Base-by-base conservation (phyloP, 1,139 yeast species). In the Geotrichum cucujoidarum region DNA sequence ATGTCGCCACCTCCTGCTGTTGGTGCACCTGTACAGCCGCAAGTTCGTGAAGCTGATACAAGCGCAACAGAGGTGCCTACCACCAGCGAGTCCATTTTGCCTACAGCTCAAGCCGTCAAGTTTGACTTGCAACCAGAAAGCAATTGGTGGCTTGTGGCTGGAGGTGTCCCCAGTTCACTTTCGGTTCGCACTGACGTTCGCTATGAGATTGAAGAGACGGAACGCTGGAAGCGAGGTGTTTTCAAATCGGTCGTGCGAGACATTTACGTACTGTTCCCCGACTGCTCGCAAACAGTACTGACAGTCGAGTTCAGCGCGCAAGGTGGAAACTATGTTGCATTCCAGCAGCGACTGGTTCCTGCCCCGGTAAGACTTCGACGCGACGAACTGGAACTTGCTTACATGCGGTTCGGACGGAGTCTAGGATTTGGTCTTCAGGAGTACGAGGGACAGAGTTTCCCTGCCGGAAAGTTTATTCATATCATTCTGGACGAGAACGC, bases 211-310 rank as follows among this genome's bases (percentile, higher is more conserved):
- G 96, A 88, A 46, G 76, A 79, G 22, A 69, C 75, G 51, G 62
- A 66, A 17, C 67, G 81, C n/a, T 58, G 59, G 16, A 84, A 83
- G 60, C 77, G 95, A 56, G 79, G 80, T 11, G 78, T 78, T 20
- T 50, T 60, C 33, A 69, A 77, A 40, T 65, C 80, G 43, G 67
- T 73, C 5, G 73, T 77, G 52, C 74, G 83, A 49, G 92, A 85
- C 55, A 81, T 83, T 57, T 88, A 87, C 63, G 73, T 89, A 16
- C 66, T 89, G 40, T 84, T 81, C 62, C 79, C 77, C 53, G 95
- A 86, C 61, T 80, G 83, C 56, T 77, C 92, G 1, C 89, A 84
- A 59, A 71, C 83, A 14, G 66, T 76, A 0, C 66, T 85, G 55
- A 60, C 69, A 4, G 70, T 79, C 7, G 73, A 75, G 39, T 87